Base-by-base conservation (phyloP, 352 stramenopile species). In the Phytophthora kernoviae region DNA sequence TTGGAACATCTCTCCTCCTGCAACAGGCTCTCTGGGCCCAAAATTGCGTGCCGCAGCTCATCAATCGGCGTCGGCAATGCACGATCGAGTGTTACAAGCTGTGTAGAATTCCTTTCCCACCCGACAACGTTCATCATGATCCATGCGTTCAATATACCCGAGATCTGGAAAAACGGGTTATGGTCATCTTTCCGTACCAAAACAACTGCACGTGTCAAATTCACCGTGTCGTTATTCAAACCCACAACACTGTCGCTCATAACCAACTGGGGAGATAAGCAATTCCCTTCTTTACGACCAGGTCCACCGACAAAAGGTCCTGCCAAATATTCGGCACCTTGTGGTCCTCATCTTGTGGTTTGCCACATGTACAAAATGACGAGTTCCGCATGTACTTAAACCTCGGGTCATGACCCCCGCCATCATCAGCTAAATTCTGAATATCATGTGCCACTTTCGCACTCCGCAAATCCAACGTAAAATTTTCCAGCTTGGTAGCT, bases 91-190 rank as follows among this genome's bases (percentile, higher is more conserved):
- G 67, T 65, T 26, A 87, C 48, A 14, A 87, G 55, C 33, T 70
- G 65, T 7, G 77, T 82, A 0, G 46, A 36, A 7, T 58, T 54
- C 10, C 62, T 24, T 2, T 52, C 45, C 65, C 74, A 78, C 3
- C 62, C 52, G 8, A 77, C 46, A 4, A 54, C 51, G 33, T 73
- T 58, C 21, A 76, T 41, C 39, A 74, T 53, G 30, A 68, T 54
- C 68, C 68, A 81, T 8, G 71, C 65, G 51, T 79, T 79, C 7
- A 81, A 36, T 24, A 63, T 65, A 2, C 57, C 60, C 8, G 71
- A 73, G 32, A 81, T 59, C 58, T 80, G 71, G 50, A 79, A 81
- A 40, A 79, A 84, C 20, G 71, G 71, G 40, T 81, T 84, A 52
- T 79, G 71, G 26, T 79, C 74, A 45, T 84, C 64, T 36, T 67